phyloP scores from a whole-genome alignment of 306 rosid genomes.

The Vicia faba region DNA sequence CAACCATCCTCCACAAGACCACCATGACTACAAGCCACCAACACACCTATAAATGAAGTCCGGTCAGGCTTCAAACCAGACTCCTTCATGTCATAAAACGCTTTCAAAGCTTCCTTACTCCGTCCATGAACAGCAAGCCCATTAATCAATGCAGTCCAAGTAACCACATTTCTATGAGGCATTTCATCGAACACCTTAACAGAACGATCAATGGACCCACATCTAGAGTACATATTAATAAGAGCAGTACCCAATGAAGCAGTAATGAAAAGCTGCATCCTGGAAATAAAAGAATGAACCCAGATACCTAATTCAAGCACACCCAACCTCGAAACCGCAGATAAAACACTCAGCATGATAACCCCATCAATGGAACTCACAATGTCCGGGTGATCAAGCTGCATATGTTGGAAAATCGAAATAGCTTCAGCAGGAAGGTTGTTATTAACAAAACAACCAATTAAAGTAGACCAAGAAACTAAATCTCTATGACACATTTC shows the following conservation, averaged over 20 bases:
- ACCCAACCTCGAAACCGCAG: slow-evolving; percentile 60
- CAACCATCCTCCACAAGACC: slow-evolving; percentile 63
- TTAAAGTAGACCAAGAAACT: slow-evolving; percentile 66
- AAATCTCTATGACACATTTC: slow-evolving; percentile 52
- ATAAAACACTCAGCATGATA: slow-evolving; percentile 52
- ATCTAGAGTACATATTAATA: slow-evolving; percentile 62
- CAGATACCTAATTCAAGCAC: slow-evolving; percentile 59
- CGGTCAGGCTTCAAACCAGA: slow-evolving; percentile 55
- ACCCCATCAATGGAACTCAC: slow-evolving; percentile 43
- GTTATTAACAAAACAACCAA: slow-evolving; percentile 45
- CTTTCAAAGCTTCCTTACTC: slow-evolving; percentile 49
- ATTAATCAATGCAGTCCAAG: slow-evolving; percentile 57
- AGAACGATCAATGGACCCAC: slow-evolving; percentile 58
- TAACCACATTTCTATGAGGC: slow-evolving; percentile 49
- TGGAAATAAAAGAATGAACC: slow-evolving; percentile 45
- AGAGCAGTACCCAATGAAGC: slow-evolving; percentile 63
- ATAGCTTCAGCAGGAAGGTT: slow-evolving; percentile 48
- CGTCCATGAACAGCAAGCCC: slow-evolving; percentile 64
- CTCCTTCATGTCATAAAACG: slow-evolving; percentile 48
- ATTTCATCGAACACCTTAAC: slow-evolving; percentile 54
- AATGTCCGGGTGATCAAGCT: slow-evolving; percentile 41
- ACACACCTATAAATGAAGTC: slow-evolving; percentile 41
- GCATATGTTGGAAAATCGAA: slow-evolving; percentile 54
- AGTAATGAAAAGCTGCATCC: slow-evolving; percentile 37
- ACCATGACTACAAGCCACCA: slow-evolving; percentile 69